Conservation (phyloP, 2,329 filamentous ascomycete species). For the Rachicladosporium sp. region DNA sequence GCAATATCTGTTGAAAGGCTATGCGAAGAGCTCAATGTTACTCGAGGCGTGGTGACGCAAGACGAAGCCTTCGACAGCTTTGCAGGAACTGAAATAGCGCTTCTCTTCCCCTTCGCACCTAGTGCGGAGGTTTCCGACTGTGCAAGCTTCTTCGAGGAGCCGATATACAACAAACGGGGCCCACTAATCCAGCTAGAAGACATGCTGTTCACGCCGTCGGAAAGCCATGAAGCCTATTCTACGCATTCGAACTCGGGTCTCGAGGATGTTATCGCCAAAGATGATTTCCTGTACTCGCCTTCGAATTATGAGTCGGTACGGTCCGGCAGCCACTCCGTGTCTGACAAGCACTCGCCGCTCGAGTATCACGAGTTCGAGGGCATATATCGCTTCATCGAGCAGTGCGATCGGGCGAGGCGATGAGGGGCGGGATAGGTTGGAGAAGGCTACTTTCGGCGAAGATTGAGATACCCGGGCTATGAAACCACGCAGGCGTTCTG, state of each 20-base stretch:
- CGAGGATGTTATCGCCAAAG: slow-evolving; percentile 20
- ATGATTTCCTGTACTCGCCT: slow-evolving; percentile 40
- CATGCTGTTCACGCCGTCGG: slow-evolving; percentile 40
- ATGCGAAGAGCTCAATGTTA: slow-evolving; percentile 77
- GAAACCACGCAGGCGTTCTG: too few relatives aligned
- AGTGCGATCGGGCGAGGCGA: slow-evolving; percentile 37
- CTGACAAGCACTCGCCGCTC: slow-evolving; percentile 31
- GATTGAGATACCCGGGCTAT: too few relatives aligned
- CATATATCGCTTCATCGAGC: slow-evolving; percentile 53
- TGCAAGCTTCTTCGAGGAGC: slow-evolving; percentile 31
- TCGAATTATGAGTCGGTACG: slow-evolving; percentile 48
- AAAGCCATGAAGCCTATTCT: slow-evolving; percentile 22
- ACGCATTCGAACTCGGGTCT: slow-evolving; percentile 20
- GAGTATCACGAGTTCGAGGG: slow-evolving; percentile 53
- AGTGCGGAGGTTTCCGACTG: slow-evolving; percentile 33
- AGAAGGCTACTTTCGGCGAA: too few relatives aligned
- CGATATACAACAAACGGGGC: slow-evolving; percentile 16
- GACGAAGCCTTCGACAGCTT: slow-evolving; percentile 62
- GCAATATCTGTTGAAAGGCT: slow-evolving; percentile 67
- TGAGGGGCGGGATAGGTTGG: too few relatives aligned
- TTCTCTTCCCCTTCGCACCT: slow-evolving; percentile 79
- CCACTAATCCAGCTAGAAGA: slow-evolving; percentile 40
- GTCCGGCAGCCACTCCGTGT: slow-evolving; percentile 35
- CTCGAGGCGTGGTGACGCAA: slow-evolving; percentile 65
- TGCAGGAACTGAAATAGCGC: slow-evolving; percentile 57